Conservation (phyloP, 2,329 filamentous ascomycete species). For the Penicillium sp. region DNA sequence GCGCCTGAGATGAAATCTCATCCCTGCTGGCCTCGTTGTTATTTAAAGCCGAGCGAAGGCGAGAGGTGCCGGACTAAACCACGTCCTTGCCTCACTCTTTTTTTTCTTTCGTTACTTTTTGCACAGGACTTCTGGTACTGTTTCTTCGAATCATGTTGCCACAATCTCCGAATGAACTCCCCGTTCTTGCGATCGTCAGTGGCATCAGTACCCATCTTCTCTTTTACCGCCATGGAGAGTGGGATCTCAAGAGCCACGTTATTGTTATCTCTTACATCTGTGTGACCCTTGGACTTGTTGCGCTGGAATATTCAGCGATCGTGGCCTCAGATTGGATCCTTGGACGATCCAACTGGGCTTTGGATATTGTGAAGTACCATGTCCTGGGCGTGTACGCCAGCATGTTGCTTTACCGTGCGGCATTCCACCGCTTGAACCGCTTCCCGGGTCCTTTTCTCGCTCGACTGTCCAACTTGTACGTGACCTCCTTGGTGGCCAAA, state of each 20-base stretch:
- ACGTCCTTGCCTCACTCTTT: too few relatives aligned
- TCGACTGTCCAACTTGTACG: constrained; percentile 22
- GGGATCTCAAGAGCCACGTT: not conserved
- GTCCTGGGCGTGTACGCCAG: constrained; percentile 10
- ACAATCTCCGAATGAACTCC: not conserved
- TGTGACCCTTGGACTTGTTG: not conserved
- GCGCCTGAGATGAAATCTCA: too few relatives aligned
- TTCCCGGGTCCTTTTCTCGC: constrained; percentile 29
- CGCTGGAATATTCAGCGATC: not conserved
- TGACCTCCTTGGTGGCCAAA: constrained; percentile 11
- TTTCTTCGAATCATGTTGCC: not conserved
- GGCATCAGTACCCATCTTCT: not conserved
- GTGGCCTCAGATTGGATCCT: not conserved
- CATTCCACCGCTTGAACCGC: constrained; percentile 25
- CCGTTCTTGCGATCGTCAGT: not conserved
- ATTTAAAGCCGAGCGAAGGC: too few relatives aligned
- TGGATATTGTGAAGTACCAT: not conserved
- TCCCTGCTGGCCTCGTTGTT: too few relatives aligned
- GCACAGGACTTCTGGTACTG: too few relatives aligned
- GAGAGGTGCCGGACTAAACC: too few relatives aligned
- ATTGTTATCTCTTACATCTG: not conserved
- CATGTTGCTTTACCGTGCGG: constrained; percentile 27
- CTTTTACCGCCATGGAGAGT: constrained; percentile 2
- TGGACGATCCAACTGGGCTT: not conserved
- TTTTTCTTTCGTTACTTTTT: too few relatives aligned